Percentiles rank a stretch among this genome's conserved stretches.
These are phyloP conservation scores for Scalesia atractyloides DNA, from an alignment of 129 eudicot genomes.

Conservation along the genomic window DNA sequence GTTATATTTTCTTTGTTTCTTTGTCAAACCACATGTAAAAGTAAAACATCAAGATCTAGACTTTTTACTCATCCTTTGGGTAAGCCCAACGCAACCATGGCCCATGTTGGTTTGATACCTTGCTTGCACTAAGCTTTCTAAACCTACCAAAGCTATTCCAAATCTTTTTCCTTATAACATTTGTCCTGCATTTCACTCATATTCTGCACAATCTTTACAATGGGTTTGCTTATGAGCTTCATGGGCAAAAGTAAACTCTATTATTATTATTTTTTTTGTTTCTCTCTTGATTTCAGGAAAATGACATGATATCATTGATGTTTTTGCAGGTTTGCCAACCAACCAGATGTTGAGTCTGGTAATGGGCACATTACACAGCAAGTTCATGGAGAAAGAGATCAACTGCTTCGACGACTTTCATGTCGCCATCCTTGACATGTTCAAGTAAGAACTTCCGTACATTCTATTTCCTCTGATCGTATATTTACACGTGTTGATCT, in stretches of 20 bases:
- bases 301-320: neutral
- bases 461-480: neutral
- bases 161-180: conserved; percentile 13
- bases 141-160: conserved; percentile 50
- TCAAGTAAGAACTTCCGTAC: conserved; percentile 44
- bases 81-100: conserved; percentile 20
- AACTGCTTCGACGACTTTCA: conserved; percentile 70
- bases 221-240: conserved; percentile 80
- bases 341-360: conserved; percentile 66
- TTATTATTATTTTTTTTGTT: neutral
- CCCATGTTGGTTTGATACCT: conserved; percentile 42
- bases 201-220: conserved; percentile 25
- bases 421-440: conserved; percentile 71
- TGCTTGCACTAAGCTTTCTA: conserved; percentile 41
- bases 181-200: neutral
- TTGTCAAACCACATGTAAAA: neutral
- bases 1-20: neutral
- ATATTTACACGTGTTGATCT: neutral
- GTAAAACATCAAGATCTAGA: neutral
- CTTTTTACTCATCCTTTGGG: conserved; percentile 8
- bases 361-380: conserved; percentile 69
- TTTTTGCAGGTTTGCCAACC: conserved; percentile 62
- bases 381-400: conserved; percentile 74
- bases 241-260: conserved; percentile 65
- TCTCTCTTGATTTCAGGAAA: neutral